These are phyloP conservation scores for Ensete ventricosum DNA, from an alignment of 176 grass and related monocot species.

Conservation along the genomic window DNA sequence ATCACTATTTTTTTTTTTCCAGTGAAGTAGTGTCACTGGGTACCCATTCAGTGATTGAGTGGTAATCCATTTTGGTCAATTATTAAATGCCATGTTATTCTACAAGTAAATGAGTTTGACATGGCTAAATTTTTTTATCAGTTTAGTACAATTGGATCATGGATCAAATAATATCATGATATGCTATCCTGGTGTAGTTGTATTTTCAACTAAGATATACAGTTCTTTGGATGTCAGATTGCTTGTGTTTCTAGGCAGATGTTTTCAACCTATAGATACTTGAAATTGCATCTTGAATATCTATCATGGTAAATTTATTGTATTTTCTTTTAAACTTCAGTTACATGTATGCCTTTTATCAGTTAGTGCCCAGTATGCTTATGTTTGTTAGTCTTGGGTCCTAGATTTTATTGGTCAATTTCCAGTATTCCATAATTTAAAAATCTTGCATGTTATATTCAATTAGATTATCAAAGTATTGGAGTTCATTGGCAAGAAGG, in stretches of 20 bases:
- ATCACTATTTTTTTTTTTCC: no score
- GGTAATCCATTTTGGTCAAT: no score
- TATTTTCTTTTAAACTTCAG: not conserved
- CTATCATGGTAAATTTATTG: not conserved
- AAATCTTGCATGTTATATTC: not conserved
- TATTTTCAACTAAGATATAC: not conserved
- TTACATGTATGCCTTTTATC: not conserved
- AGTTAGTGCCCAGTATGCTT: not conserved
- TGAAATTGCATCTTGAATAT: not conserved
- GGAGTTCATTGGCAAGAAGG: constrained; percentile 95
- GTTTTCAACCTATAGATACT: not conserved
- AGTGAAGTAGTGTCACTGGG: no score
- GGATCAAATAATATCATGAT: not conserved
- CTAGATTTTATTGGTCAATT: not conserved
- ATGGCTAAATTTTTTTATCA: no score
- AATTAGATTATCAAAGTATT: constrained; percentile 69
- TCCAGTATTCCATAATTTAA: not conserved
- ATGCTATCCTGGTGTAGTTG: not conserved
- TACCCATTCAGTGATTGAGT: no score
- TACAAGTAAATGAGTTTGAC: no score
- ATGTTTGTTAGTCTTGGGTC: not conserved
- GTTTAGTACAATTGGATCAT: no score
- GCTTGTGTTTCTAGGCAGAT: not conserved
- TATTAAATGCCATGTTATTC: no score
- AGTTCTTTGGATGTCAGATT: not conserved